Percentiles rank a stretch among this genome's conserved stretches.
These are phyloP conservation scores for Paraurostyla sp. DNA, from an alignment of 73 alveolate species.

Conservation along the genomic window DNA sequence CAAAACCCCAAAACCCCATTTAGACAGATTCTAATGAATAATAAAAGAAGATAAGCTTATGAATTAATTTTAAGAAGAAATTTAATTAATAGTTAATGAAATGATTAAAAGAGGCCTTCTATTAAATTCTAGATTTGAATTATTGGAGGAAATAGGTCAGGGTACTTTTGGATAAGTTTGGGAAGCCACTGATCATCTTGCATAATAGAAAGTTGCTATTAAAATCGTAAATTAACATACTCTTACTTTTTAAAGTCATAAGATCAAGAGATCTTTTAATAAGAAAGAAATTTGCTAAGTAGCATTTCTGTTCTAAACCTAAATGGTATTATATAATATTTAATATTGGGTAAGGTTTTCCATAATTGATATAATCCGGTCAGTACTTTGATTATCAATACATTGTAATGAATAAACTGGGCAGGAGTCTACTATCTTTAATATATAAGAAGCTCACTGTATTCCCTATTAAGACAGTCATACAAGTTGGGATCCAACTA, in stretches of 20 bases:
- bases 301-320: background rate
- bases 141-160: background rate
- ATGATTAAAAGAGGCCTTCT: background rate
- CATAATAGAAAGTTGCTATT: background rate
- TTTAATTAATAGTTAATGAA: too few species aligned
- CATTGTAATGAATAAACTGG: background rate
- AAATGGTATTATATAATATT: background rate
- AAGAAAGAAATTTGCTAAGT: background rate
- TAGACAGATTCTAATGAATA: too few species aligned
- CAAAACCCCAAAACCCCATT: too few species aligned
- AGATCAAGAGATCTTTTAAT: background rate
- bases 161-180: slow-evolving; percentile 1
- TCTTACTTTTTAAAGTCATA: background rate
- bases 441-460: background rate
- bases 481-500: background rate
- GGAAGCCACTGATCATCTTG: background rate
- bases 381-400: background rate
- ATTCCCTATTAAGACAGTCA: background rate
- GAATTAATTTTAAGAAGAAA: too few species aligned
- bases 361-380: background rate
- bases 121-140: background rate
- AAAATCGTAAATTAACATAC: background rate
- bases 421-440: background rate
- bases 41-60: too few species aligned
- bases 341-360: background rate